Conservation (phyloP, 2,329 filamentous ascomycete genomes). For the Aspergillus sclerotialis region DNA sequence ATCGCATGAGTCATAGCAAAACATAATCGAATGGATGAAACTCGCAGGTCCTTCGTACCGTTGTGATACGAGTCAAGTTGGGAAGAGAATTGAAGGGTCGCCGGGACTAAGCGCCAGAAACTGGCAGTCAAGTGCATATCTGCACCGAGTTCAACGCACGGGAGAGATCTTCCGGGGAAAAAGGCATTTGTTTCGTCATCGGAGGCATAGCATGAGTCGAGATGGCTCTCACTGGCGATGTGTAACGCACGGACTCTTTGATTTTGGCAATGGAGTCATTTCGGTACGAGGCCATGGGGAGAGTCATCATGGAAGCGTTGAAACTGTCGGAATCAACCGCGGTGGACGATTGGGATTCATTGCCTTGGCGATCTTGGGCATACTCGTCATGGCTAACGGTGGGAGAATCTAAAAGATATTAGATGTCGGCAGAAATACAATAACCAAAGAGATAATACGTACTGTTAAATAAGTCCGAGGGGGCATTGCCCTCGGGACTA, state of each 20-base stretch:
- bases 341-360: slow-evolving; percentile 30
- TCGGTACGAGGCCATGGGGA: slow-evolving; percentile 20
- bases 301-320: slow-evolving; percentile 28
- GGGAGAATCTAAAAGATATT: slow-evolving; percentile 12
- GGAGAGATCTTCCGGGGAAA: slow-evolving; percentile 28
- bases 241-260: slow-evolving; percentile 27
- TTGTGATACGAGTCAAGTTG: too few relatives aligned
- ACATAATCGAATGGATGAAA: too few relatives aligned
- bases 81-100: too few relatives aligned
- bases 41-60: too few relatives aligned
- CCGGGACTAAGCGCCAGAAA: too few relatives aligned
- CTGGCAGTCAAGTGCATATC: too few relatives aligned
- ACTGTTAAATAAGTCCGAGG: slow-evolving; percentile 12
- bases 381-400: slow-evolving; percentile 17
- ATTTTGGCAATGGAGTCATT: slow-evolving; percentile 22
- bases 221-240: slow-evolving; percentile 22
- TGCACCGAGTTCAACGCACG: slow-evolving; percentile 32
- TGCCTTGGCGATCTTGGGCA: slow-evolving; percentile 17
- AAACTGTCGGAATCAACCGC: slow-evolving; percentile 28
- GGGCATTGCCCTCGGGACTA: slow-evolving; percentile 1
- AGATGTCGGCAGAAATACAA: slow-evolving; percentile 4
- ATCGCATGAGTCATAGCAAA: too few relatives aligned
- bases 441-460: slow-evolving; percentile 6
- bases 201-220: slow-evolving; percentile 16
- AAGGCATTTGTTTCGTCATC: slow-evolving; percentile 22